A percentile compares a stretch with the other conserved stretches of the same genome.
Evolutionary conservation across 257 asterid genomes (phyloP).

Genomic region (Solanum pimpinellifolium): DNA sequence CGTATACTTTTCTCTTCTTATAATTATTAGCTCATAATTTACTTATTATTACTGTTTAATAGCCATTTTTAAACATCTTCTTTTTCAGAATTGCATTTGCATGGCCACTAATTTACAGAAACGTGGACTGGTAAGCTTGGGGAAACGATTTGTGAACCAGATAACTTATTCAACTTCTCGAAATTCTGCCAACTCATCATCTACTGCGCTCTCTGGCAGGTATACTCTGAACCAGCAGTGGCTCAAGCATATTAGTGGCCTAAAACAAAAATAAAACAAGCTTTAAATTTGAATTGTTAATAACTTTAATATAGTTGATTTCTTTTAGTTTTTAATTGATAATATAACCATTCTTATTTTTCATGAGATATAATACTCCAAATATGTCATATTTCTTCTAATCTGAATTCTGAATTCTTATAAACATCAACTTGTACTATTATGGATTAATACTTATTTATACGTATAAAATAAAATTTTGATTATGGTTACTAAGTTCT

Average conservation of each 20-base stretch:
- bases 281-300: too few species aligned
- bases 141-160: neutral
- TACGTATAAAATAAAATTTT: neutral
- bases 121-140: neutral
- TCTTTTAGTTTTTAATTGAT: too few species aligned
- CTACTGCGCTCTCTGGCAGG: neutral
- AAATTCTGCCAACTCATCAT: neutral
- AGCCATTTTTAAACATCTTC: neutral
- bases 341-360: too few species aligned
- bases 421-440: neutral
- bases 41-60: neutral
- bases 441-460: neutral
- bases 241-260: too few species aligned
- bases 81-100: neutral
- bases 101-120: constrained; percentile 11
- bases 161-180: neutral
- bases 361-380: too few species aligned
- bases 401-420: neutral
- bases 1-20: neutral
- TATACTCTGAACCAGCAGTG: neutral
- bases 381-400: too few species aligned
- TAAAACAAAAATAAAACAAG: too few species aligned
- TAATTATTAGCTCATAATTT: neutral
- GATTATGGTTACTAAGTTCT: neutral
- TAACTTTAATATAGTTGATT: too few species aligned